Base-by-base conservation (phyloP, 1,284 basidiomycete genomes). In the Rhodotorula sp. region DNA sequence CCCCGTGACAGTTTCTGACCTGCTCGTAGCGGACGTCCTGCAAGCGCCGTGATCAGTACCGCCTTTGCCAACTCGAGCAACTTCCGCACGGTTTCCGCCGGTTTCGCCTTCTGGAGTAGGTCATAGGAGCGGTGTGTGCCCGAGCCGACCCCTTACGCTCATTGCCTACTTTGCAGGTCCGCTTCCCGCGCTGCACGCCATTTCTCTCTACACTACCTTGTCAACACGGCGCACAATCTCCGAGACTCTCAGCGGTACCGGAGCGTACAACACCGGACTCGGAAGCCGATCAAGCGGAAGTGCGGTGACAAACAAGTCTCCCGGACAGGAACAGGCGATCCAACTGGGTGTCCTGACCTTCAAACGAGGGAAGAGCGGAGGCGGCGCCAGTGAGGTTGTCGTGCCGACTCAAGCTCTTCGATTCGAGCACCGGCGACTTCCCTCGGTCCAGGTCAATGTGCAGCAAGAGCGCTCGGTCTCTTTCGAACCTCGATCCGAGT, bases 191-290 rank as follows among this genome's bases (percentile, higher is more conserved):
- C 64, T 67, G 15, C 69, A 73, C 68, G 68, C 68, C 46, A 60
- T 73, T 37, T 68, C 71, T 5, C 66, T 73, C 24, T 56, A 63
- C 57, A 66, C 65, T 37, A 73, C 68, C 24, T 57, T 73, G 37
- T 37, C 48, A 4, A 37, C 66, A 0, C 64, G 68, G 7, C 59
- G 56, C 18, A 15, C 12, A 22, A 44, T 70, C 56, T n/a, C 57
- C 20, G 44, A 53, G 4, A 48, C 49, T 10, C 68, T 69, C 18
- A 46, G 62, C 20, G 26, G 55, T 1, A 54, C 26, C 26, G 53
- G 53, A 29, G 14, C 5, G 18, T 20, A 29, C 53, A 54, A 17
- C 29, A 8, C 14, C 18, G n/a, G 53, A 29, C 29, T 15, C n/a
- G n/a, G n/a, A 15, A 26, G 26, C 26, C 29, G 53, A 15, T 54